Percentiles rank a stretch among this genome's conserved stretches.
Conservation (phyloP, 2,329 filamentous ascomycete genomes). For the Thelonectria olida region DNA sequence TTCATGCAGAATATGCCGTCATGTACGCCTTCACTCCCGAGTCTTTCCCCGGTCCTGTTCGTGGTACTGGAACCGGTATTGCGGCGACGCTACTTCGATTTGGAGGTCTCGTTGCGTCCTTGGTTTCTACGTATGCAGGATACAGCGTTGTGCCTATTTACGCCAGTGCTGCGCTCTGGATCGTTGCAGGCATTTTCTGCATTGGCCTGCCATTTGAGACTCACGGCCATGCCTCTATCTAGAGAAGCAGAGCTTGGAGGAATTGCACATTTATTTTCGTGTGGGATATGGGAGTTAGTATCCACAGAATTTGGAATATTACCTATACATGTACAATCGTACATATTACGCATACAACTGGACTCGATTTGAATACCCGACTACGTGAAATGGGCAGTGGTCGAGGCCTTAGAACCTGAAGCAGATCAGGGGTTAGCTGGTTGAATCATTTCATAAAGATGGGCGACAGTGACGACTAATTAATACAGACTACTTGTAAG, state of each 20-base stretch:
- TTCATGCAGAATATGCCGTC: conserved; percentile 32
- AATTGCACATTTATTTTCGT: not conserved
- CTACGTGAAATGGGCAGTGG: not conserved
- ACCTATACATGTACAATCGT: not conserved
- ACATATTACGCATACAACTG: not conserved
- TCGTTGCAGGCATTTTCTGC: conserved; percentile 51
- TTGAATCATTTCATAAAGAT: too few species aligned
- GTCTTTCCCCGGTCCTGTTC: conserved; percentile 61
- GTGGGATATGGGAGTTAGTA: not conserved
- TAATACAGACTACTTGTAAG: too few species aligned
- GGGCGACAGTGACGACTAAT: too few species aligned
- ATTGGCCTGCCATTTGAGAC: conserved; percentile 56
- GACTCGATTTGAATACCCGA: not conserved
- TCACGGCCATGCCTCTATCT: conserved; percentile 48
- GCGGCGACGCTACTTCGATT: conserved; percentile 50
- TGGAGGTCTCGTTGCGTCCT: conserved; percentile 51
- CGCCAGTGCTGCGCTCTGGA: conserved; percentile 54
- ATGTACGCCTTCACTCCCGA: conserved; percentile 59
- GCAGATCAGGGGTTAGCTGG: too few species aligned
- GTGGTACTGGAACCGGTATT: conserved; percentile 61
- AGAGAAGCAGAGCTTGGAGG: not conserved
- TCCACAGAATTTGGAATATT: not conserved
- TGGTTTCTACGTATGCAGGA: conserved; percentile 53
- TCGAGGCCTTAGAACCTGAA: not conserved
- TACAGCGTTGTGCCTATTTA: conserved; percentile 56